phyloP scores from a whole-genome alignment of 805 yeast genomes.

The Candida odintsovae region DNA sequence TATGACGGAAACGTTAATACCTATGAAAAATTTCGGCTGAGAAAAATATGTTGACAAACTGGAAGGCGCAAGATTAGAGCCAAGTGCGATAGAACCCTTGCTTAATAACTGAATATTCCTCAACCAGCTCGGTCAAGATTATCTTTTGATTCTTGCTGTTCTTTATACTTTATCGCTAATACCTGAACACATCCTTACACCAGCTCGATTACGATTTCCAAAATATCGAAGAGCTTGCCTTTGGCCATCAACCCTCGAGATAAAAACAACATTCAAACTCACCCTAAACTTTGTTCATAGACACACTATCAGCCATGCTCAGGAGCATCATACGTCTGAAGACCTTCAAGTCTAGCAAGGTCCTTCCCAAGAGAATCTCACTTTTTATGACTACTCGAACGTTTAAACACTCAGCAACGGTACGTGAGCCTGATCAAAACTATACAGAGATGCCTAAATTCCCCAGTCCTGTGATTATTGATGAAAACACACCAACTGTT shows the following conservation, averaged over 20 bases:
- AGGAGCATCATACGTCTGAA: neutral
- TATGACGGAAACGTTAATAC: too few species aligned
- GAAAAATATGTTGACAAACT: too few species aligned
- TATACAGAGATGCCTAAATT: neutral
- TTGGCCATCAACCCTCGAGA: too few species aligned
- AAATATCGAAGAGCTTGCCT: neutral
- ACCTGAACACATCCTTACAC: neutral
- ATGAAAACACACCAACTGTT: neutral
- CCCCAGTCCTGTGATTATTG: neutral
- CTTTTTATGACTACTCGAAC: neutral
- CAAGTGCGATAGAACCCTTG: too few species aligned
- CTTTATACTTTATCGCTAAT: neutral
- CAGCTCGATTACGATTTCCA: neutral
- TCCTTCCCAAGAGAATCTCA: neutral
- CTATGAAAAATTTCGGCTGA: too few species aligned
- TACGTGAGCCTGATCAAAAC: neutral
- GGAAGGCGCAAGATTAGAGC: too few species aligned
- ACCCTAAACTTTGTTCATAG: too few species aligned
- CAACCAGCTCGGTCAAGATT: too few species aligned
- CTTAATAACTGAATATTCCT: too few species aligned
- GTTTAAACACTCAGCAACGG: neutral
- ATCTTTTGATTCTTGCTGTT: too few species aligned
- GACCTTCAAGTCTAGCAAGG: neutral
- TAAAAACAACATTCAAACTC: neutral
- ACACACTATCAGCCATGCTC: neutral